These are phyloP conservation scores for Lepiota venenata DNA, from an alignment of 768 basidiomycete species.

Conservation along the genomic window DNA sequence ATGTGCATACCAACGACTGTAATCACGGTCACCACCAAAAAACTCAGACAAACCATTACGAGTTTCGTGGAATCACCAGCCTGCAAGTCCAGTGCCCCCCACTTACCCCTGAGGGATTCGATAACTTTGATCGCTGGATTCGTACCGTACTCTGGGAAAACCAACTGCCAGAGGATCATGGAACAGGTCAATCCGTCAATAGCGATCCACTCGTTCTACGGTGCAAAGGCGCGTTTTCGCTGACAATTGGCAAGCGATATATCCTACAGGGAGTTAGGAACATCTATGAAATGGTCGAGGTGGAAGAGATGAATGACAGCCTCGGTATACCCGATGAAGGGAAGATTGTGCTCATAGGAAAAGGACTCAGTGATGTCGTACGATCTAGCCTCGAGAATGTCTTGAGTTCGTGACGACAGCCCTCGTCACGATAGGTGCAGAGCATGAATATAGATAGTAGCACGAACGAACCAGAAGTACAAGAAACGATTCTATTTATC, in stretches of 20 bases:
- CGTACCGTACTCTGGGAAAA: slow-evolving; percentile 82
- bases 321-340: slow-evolving; percentile 59
- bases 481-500: not conserved
- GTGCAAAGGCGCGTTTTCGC: slow-evolving; percentile 80
- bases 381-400: slow-evolving; percentile 48
- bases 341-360: slow-evolving; percentile 87
- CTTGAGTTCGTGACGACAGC: slow-evolving; percentile 15
- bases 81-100: slow-evolving; percentile 67
- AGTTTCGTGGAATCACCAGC: slow-evolving; percentile 79
- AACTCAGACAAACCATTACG: slow-evolving; percentile 54
- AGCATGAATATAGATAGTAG: slow-evolving; percentile 1
- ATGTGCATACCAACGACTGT: slow-evolving; percentile 27
- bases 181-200: slow-evolving; percentile 1
- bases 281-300: slow-evolving; percentile 74
- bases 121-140: slow-evolving; percentile 75
- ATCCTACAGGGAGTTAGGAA: slow-evolving; percentile 91
- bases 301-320: slow-evolving; percentile 29
- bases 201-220: slow-evolving; percentile 63
- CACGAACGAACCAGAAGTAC: not conserved
- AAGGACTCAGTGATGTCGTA: slow-evolving; percentile 60
- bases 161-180: slow-evolving; percentile 33
- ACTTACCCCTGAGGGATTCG: slow-evolving; percentile 44
- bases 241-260: slow-evolving; percentile 51
- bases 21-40: slow-evolving; percentile 29
- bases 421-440: not conserved